A percentile compares a stretch with the other conserved stretches of the same genome.
These are phyloP conservation scores for Rachicladosporium sp. DNA, from an alignment of 2,329 filamentous ascomycete genomes.

Conservation along the genomic window DNA sequence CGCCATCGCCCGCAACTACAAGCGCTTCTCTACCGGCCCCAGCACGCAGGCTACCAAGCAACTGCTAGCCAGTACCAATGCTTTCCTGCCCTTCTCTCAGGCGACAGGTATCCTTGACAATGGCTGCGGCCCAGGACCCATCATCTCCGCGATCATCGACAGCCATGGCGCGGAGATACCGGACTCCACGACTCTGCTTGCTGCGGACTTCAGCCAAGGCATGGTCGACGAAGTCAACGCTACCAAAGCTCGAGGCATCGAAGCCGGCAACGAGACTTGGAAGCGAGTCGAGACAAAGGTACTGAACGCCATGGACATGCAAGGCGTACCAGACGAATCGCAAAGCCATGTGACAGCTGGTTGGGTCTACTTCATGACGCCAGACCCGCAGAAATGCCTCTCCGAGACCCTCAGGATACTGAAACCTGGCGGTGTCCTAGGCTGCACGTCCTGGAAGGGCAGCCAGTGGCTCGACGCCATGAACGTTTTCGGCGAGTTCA, in stretches of 20 bases:
- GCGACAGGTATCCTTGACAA: slow-evolving; percentile 22
- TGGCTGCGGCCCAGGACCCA: slow-evolving; percentile 20
- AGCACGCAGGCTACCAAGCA: slow-evolving; percentile 10
- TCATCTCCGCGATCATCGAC: slow-evolving; percentile 14
- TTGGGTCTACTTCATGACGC: slow-evolving; percentile 22
- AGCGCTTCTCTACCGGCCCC: slow-evolving; percentile 9
- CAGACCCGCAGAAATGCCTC: slow-evolving; percentile 15
- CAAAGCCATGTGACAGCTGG: slow-evolving; percentile 20
- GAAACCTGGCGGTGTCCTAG: slow-evolving; percentile 13
- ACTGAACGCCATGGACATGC: slow-evolving; percentile 18
- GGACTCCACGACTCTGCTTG: slow-evolving; percentile 9
- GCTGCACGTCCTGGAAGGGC: slow-evolving; percentile 17
- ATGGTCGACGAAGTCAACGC: slow-evolving; percentile 17
- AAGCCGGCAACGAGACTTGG: slow-evolving; percentile 13
- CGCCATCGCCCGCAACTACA: slow-evolving; percentile 13
- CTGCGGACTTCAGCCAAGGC: slow-evolving; percentile 18
- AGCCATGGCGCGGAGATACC: slow-evolving; percentile 14
- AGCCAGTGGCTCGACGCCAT: slow-evolving; percentile 19
- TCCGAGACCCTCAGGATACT: slow-evolving; percentile 16
- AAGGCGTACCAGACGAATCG: slow-evolving; percentile 10
- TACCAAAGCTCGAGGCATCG: slow-evolving; percentile 3
- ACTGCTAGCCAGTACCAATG: slow-evolving; percentile 16
- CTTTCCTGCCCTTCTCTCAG: slow-evolving; percentile 13
- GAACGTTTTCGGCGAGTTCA: slow-evolving; percentile 9
- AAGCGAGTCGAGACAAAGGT: slow-evolving; percentile 13